A percentile compares a stretch with the other conserved stretches of the same genome.
phyloP scores from a whole-genome alignment of 345 rosid genomes.

The Isatis tinctoria region DNA sequence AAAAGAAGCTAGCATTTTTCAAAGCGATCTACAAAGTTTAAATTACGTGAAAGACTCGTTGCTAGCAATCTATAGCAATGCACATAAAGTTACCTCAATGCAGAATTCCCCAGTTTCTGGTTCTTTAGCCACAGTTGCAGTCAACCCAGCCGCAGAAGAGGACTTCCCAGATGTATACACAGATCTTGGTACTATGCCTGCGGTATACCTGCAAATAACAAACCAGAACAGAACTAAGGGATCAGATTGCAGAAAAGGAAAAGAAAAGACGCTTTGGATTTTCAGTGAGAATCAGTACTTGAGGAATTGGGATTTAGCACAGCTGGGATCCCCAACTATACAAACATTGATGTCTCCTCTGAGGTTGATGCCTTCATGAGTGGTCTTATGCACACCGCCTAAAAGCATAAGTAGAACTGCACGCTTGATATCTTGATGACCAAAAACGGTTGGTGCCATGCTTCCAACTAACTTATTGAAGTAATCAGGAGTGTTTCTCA shows the following conservation, averaged over 20 bases:
- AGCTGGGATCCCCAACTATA: conserved; percentile 98
- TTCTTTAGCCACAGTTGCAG: conserved; percentile 97
- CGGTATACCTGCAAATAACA: conserved; percentile 56
- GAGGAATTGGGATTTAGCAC: conserved; percentile 98
- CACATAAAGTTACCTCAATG: conserved; percentile 59
- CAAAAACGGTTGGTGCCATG: conserved; percentile 86
- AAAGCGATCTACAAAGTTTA: background rate
- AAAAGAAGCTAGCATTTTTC: background rate
- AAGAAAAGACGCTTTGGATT: background rate
- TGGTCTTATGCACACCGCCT: conserved; percentile 88
- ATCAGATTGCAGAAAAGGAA: background rate
- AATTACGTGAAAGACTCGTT: background rate
- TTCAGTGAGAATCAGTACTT: conserved; percentile 45
- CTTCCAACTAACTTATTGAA: conserved; percentile 93
- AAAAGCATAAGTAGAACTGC: conserved; percentile 93
- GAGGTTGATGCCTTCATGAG: conserved; percentile 93
- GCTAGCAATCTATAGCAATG: background rate
- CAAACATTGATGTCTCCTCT: conserved; percentile 98
- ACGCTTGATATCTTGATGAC: conserved; percentile 95
- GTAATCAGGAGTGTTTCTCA: conserved; percentile 92
- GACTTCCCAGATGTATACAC: conserved; percentile 98
- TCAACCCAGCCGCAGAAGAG: conserved; percentile 97
- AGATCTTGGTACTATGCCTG: conserved; percentile 92
- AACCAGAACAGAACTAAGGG: background rate
- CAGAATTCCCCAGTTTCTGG: conserved; percentile 99